phyloP scores from a whole-genome alignment of 2,329 filamentous ascomycete species.

The Aspergillus candidus region DNA sequence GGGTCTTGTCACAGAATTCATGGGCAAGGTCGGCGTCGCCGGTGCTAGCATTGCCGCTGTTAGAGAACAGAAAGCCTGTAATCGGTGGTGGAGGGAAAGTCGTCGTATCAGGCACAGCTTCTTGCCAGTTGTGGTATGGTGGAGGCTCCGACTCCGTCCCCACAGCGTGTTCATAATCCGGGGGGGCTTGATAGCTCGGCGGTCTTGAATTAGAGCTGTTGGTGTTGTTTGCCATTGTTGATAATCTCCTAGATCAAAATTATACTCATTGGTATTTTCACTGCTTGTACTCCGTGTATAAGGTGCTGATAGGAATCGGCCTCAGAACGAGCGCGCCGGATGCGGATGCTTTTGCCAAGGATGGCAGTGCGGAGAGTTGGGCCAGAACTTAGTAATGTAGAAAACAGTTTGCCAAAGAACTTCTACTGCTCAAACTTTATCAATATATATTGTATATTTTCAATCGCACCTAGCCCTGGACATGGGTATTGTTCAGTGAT shows the following conservation, averaged over 20 bases:
- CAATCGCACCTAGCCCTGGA: no score
- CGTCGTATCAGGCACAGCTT: slow-evolving; percentile 52
- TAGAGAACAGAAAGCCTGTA: slow-evolving; percentile 48
- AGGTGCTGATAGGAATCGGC: not conserved
- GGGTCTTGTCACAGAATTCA: slow-evolving; percentile 48
- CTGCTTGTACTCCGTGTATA: not conserved
- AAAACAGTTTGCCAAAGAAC: no score
- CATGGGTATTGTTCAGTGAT: no score
- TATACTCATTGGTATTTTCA: not conserved
- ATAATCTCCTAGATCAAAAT: not conserved
- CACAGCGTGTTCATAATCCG: not conserved
- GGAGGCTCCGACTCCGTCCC: slow-evolving; percentile 37
- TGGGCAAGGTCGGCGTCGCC: slow-evolving; percentile 53
- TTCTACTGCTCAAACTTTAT: no score
- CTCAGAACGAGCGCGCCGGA: no score
- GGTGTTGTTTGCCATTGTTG: slow-evolving; percentile 1
- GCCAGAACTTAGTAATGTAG: no score
- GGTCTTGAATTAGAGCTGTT: slow-evolving; percentile 4
- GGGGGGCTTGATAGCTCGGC: slow-evolving; percentile 19
- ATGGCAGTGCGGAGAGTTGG: no score
- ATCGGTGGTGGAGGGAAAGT: slow-evolving; percentile 56
- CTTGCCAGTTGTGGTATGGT: slow-evolving; percentile 58
- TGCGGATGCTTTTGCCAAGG: no score
- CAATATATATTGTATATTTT: no score
- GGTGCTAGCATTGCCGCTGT: slow-evolving; percentile 51